A percentile compares a stretch with the other conserved stretches of the same genome.
These are phyloP conservation scores for Penicillium diatomitis DNA, from an alignment of 495 filamentous ascomycete species.

Conservation along the genomic window DNA sequence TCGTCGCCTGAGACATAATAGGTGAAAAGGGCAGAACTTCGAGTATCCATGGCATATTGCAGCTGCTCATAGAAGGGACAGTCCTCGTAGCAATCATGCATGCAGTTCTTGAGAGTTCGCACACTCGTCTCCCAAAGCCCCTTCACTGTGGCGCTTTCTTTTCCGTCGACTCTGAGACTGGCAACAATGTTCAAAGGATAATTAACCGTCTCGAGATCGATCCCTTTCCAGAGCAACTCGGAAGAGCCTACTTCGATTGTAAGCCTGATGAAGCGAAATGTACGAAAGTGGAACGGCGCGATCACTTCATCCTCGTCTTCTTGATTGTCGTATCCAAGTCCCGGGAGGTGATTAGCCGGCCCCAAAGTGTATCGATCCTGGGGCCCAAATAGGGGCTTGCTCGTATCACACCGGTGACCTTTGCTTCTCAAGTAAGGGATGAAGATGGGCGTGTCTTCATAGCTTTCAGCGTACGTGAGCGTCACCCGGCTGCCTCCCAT, in stretches of 20 bases:
- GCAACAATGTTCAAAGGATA: constrained; percentile 5
- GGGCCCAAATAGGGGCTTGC: constrained; percentile 11
- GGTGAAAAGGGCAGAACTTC: constrained; percentile 17
- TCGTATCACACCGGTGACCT: constrained; percentile 6
- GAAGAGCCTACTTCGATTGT: constrained; percentile 3
- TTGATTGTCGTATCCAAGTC: constrained; percentile 2
- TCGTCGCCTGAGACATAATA: constrained; percentile 20
- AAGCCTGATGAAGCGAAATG: constrained; percentile 19
- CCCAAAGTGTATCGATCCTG: constrained; percentile 13
- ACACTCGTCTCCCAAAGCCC: constrained; percentile 19
- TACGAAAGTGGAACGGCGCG: constrained; percentile 19
- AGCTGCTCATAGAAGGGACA: constrained; percentile 27
- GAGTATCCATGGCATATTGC: constrained; percentile 19
- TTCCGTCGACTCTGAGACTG: too few relatives aligned
- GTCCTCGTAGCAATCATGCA: constrained; percentile 23
- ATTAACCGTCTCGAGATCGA: constrained; percentile 10
- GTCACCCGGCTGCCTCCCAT: constrained; percentile 8
- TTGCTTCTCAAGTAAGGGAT: constrained; percentile 14
- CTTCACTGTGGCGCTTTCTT: constrained; percentile 1
- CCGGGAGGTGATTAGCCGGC: constrained; percentile 1
- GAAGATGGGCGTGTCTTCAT: constrained; percentile 12
- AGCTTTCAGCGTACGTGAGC: constrained; percentile 17
- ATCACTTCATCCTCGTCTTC: too few relatives aligned
- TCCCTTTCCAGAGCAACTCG: background rate
- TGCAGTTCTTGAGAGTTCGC: constrained; percentile 16